A percentile compares a stretch with the other conserved stretches of the same genome.
These are phyloP conservation scores for Articulospora tetracladia DNA, from an alignment of 495 filamentous ascomycete genomes.

Conservation along the genomic window DNA sequence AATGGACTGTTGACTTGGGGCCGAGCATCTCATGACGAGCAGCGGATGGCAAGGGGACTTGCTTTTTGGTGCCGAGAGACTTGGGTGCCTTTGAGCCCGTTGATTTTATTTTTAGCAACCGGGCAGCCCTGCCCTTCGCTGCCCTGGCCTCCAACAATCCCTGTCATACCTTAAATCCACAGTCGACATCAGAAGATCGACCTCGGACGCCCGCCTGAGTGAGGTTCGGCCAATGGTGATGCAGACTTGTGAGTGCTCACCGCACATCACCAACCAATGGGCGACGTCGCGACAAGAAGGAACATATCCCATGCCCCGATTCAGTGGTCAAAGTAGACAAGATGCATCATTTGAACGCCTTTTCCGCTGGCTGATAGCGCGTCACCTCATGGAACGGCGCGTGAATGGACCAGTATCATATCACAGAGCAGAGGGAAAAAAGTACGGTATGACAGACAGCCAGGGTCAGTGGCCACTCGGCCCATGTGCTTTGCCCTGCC, in stretches of 20 bases:
- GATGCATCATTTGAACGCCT: neutral
- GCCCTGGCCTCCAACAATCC: neutral
- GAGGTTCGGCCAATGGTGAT: neutral
- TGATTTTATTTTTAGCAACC: neutral
- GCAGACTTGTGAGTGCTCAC: neutral
- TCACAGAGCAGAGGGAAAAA: neutral
- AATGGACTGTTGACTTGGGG: too few species aligned
- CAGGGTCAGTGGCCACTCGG: neutral
- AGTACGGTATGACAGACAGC: neutral
- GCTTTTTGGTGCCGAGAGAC: neutral
- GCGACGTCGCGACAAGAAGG: neutral
- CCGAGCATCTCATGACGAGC: neutral
- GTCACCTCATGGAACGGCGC: neutral
- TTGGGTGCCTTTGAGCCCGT: neutral
- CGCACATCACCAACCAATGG: neutral
- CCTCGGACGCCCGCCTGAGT: neutral
- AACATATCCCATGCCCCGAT: neutral
- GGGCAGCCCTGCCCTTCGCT: neutral
- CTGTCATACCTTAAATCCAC: constrained; percentile 1
- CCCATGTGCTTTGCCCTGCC: neutral
- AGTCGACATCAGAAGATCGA: constrained; percentile 1
- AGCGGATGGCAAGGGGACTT: neutral
- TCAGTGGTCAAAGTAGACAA: neutral
- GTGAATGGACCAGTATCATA: neutral
- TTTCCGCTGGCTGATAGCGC: neutral